These are phyloP conservation scores for Neonectria ditissima DNA, from an alignment of 2,329 filamentous ascomycete genomes.

Conservation along the genomic window DNA sequence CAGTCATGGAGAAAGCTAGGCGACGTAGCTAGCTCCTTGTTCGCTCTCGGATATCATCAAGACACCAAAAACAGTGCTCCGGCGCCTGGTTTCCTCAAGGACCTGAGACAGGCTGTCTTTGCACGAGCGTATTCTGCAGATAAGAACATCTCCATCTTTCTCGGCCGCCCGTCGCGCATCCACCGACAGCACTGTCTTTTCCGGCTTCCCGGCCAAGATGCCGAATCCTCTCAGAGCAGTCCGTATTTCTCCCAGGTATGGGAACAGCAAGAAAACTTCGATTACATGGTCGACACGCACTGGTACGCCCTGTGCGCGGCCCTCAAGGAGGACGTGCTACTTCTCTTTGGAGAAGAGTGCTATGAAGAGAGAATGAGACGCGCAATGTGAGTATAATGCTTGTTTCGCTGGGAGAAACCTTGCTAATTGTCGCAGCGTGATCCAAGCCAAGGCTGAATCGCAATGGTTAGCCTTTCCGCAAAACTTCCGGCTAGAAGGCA, in stretches of 20 bases:
- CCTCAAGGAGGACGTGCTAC: conserved; percentile 31
- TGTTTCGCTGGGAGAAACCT: too few species aligned
- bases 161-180: conserved; percentile 62
- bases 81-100: conserved; percentile 53
- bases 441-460: conserved; percentile 13
- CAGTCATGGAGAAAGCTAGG: conserved; percentile 60
- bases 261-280: background rate
- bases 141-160: conserved; percentile 61
- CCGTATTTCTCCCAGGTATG: conserved; percentile 12
- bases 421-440: background rate
- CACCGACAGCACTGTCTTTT: conserved; percentile 56
- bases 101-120: conserved; percentile 56
- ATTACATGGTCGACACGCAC: conserved; percentile 21
- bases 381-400: background rate
- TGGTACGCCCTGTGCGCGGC: conserved; percentile 26
- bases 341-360: conserved; percentile 13
- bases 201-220: conserved; percentile 29
- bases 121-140: conserved; percentile 58
- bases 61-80: conserved; percentile 35
- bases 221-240: background rate
- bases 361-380: background rate
- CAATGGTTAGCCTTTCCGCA: conserved; percentile 24
- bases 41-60: conserved; percentile 61
- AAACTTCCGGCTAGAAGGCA: conserved; percentile 15
- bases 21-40: conserved; percentile 59